Base-by-base conservation (phyloP, 257 asterid genomes). In the Petunia axillaris region DNA sequence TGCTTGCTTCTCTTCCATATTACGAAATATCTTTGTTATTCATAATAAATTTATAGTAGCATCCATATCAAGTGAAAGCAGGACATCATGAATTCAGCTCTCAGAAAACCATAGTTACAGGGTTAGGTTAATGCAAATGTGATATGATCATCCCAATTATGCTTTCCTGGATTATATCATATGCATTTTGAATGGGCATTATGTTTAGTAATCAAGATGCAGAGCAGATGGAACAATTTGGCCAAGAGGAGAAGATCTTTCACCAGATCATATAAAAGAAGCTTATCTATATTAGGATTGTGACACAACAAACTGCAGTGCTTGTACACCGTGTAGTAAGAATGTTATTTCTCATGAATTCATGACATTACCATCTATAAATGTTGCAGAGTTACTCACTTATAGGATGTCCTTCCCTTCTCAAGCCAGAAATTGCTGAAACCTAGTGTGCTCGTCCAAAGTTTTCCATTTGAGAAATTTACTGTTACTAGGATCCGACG, bases 101-200 rank as follows among this genome's bases (percentile, higher is more conserved):
- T 25, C 25, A 43, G 6, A 43, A 25, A 68, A 8, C 8, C 0
- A 68, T 43, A n/a, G 76, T 44, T 68, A 43, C 76, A 43, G 76
- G 76, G 6, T n/a, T 68, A 8, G n/a, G n/a, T 8, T 68, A 68
- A 43, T 67, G 55, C 55, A 0, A 68, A n/a, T 68, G 9, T 68
- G 76, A 68, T 68, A 43, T 68, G 58, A 68, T 44, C 76, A 44
- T 68, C 58, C 35, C 76, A 68, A 9, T 9, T 68, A 68, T 68
- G 57, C 58, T 68, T 68, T 44, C 16, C 40, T 68, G 76, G n/a
- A 44, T 67, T 67, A 43, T 67, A n/a, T 7, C 37, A 3, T 66
- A 40, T 66, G 53, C 75, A 66, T 41, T 66, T 41, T 16, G 55
- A n/a, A 43, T 11, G 57, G 39, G n/a, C n/a, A 43, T 25, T 43